Conservation (phyloP, 768 basidiomycete species). For the Kwoniella botswanensis region DNA sequence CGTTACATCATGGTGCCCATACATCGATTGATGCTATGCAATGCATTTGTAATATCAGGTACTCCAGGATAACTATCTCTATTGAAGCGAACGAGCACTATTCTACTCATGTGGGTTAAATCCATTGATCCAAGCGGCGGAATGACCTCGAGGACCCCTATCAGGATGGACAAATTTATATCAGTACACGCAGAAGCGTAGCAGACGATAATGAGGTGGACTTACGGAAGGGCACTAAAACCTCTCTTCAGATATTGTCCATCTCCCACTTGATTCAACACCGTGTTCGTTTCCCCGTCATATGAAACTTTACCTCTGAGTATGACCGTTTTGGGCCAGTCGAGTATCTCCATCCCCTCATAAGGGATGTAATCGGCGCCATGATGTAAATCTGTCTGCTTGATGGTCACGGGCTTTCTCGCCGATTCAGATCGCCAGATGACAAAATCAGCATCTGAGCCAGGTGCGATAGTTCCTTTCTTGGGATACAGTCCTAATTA, state of each 20-base stretch:
- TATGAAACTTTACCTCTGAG: conserved; percentile 37
- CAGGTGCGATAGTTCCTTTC: conserved; percentile 56
- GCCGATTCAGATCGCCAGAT: conserved; percentile 46
- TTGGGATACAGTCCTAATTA: conserved; percentile 18
- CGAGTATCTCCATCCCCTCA: conserved; percentile 55
- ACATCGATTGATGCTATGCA: too few relatives aligned
- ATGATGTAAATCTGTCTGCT: conserved; percentile 21
- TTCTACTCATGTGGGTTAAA: conserved; percentile 33
- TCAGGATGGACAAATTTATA: background rate
- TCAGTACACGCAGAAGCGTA: too few relatives aligned
- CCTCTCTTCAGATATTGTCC: conserved; percentile 40
- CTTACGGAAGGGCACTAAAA: conserved; percentile 39
- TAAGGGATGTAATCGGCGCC: conserved; percentile 54
- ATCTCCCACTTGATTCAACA: conserved; percentile 24
- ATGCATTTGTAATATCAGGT: too few relatives aligned
- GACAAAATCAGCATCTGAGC: conserved; percentile 56
- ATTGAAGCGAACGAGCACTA: background rate
- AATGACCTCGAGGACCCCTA: conserved; percentile 36
- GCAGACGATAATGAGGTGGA: background rate
- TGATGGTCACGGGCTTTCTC: conserved; percentile 11
- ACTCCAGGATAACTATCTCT: too few relatives aligned
- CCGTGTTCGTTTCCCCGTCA: conserved; percentile 31
- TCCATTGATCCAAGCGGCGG: conserved; percentile 39
- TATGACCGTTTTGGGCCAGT: conserved; percentile 56
- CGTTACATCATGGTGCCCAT: too few relatives aligned